A percentile compares a stretch with the other conserved stretches of the same genome.
Conservation (phyloP, 352 stramenopile genomes). For the Thalassiosira mediterranea region DNA sequence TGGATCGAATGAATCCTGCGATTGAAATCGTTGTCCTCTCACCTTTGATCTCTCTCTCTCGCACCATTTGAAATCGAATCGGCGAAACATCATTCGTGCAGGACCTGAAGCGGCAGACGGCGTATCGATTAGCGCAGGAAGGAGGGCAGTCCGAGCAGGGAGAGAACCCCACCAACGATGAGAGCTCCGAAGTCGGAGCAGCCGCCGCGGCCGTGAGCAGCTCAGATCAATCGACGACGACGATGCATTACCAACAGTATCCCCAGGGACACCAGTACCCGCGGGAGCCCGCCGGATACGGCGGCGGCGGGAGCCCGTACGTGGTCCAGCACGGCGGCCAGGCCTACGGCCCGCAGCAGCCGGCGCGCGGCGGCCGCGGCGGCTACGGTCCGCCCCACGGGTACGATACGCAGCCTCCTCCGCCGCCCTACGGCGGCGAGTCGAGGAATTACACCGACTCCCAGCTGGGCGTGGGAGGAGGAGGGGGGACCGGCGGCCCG, state of each 20-base stretch:
- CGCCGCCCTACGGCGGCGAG: not conserved
- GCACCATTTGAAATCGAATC: not conserved
- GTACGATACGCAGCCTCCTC: slow-evolving; percentile 6
- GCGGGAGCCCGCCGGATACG: not conserved
- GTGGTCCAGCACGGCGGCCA: no score
- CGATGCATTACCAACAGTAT: slow-evolving; percentile 3
- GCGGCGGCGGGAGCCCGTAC: no score
- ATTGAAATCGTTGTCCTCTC: slow-evolving; percentile 1
- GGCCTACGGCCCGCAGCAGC: not conserved
- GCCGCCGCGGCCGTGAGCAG: not conserved
- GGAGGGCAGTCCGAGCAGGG: no score
- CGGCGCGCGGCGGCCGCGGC: not conserved
- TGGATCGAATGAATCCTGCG: not conserved
- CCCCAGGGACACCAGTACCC: slow-evolving; percentile 6
- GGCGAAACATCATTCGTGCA: no score
- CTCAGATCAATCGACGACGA: slow-evolving; percentile 3
- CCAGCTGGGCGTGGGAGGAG: slow-evolving; percentile 17
- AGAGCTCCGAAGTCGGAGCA: not conserved
- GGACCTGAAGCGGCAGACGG: slow-evolving; percentile 79
- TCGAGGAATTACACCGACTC: slow-evolving; percentile 39
- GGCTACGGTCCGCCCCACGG: not conserved
- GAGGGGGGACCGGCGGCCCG: not conserved
- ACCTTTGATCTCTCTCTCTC: not conserved
- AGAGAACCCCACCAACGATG: slow-evolving; percentile 6
- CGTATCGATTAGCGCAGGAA: slow-evolving; percentile 69